Percentiles rank a stretch among this genome's conserved stretches.
Evolutionary conservation across 164 flowering plant species (phyloP).

Genomic region (Macadamia integrifolia): DNA sequence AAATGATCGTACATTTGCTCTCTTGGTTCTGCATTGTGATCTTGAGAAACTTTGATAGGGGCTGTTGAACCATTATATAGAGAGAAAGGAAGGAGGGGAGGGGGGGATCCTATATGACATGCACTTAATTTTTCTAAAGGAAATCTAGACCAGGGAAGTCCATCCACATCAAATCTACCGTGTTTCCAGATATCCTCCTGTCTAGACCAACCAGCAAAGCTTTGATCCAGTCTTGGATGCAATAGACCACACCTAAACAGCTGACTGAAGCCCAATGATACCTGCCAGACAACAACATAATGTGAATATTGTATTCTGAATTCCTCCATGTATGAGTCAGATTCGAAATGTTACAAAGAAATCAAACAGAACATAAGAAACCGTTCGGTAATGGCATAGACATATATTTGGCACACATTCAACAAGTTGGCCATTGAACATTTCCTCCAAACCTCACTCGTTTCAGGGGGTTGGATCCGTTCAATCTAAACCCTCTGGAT

Average conservation of each 20-base stretch:
- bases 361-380: background rate
- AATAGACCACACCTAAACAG: conserved; percentile 34
- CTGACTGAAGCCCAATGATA: conserved; percentile 74
- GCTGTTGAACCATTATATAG: too few relatives aligned
- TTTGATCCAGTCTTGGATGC: background rate
- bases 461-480: background rate
- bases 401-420: background rate
- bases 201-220: background rate
- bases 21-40: too few relatives aligned
- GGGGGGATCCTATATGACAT: too few relatives aligned
- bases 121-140: too few relatives aligned
- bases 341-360: background rate
- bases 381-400: too few relatives aligned
- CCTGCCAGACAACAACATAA: conserved; percentile 35
- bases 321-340: background rate
- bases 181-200: background rate
- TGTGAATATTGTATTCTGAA: background rate
- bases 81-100: too few relatives aligned
- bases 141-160: background rate
- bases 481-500: background rate
- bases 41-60: too few relatives aligned
- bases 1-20: too few relatives aligned
- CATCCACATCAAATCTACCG: background rate
- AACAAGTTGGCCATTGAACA: background rate
- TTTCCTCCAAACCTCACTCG: background rate